These are phyloP conservation scores for Taxillus chinensis DNA, from an alignment of 164 flowering plant species.

Conservation along the genomic window DNA sequence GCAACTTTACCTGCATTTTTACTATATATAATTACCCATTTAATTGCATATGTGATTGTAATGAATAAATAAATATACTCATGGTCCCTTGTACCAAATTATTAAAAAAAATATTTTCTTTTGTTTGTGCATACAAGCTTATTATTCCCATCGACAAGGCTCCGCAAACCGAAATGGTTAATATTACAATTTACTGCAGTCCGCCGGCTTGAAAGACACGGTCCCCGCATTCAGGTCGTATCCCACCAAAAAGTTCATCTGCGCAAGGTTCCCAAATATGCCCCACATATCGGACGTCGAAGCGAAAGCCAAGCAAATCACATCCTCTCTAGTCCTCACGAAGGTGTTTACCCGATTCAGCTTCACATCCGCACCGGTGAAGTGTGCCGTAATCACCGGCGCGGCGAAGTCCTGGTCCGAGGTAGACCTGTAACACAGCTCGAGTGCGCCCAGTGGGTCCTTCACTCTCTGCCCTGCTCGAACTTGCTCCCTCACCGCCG, in stretches of 20 bases:
- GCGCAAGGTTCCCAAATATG: constrained; percentile 27
- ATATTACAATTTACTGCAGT: constrained; percentile 4
- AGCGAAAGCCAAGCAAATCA: constrained; percentile 16
- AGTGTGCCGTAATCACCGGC: constrained; percentile 16
- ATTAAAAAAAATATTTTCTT: no score
- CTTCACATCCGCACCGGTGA: constrained; percentile 20
- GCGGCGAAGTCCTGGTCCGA: not conserved
- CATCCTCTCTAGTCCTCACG: constrained; percentile 1
- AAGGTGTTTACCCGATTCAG: constrained; percentile 15
- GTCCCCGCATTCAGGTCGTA: constrained; percentile 17
- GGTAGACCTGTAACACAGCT: constrained; percentile 12
- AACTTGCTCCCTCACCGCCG: not conserved
- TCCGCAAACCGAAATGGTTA: no score
- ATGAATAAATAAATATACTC: no score
- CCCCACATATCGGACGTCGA: not conserved
- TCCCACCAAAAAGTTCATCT: constrained; percentile 20
- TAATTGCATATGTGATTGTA: no score
- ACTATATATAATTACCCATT: no score
- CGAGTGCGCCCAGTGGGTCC: not conserved
- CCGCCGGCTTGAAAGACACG: constrained; percentile 22
- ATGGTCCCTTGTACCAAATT: no score
- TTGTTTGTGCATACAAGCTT: no score
- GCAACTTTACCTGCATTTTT: no score
- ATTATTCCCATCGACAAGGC: no score
- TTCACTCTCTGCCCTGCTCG: not conserved